Percentiles rank a stretch among this genome's conserved stretches.
Evolutionary conservation across 164 flowering plant genomes (phyloP).

Genomic region (Protea cynaroides): DNA sequence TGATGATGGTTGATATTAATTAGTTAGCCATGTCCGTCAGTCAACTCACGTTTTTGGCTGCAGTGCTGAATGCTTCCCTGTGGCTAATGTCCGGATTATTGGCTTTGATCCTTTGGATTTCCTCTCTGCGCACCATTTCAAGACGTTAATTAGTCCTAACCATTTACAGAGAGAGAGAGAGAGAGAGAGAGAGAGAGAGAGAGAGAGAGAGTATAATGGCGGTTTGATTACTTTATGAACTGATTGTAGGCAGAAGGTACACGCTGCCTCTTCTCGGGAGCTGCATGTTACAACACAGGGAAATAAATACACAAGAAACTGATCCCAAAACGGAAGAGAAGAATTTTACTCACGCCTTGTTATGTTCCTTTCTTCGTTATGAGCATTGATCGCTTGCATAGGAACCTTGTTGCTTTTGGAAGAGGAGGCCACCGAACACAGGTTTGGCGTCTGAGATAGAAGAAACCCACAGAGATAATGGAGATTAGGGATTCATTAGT

Average conservation of each 20-base stretch:
- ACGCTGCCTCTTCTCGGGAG: constrained; percentile 92
- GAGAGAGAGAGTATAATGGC: neutral
- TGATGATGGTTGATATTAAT: no score
- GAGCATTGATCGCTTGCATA: constrained; percentile 20
- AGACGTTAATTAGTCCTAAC: neutral
- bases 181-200: neutral
- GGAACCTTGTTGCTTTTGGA: constrained; percentile 48
- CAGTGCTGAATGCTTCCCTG: constrained; percentile 67
- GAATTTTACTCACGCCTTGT: constrained; percentile 53
- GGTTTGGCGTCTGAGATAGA: constrained; percentile 33
- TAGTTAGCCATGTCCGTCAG: no score
- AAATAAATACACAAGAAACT: neutral
- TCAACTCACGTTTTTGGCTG: constrained; percentile 61
- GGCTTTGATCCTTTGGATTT: constrained; percentile 77
- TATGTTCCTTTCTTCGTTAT: constrained; percentile 35
- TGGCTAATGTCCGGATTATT: constrained; percentile 69
- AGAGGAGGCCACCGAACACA: constrained; percentile 36
- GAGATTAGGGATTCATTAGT: neutral
- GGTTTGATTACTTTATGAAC: constrained; percentile 68
- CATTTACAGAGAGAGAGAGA: neutral
- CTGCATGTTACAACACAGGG: constrained; percentile 29
- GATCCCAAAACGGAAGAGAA: neutral
- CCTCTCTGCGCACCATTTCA: constrained; percentile 34
- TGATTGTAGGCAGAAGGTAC: constrained; percentile 95
- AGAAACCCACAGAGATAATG: neutral